Evolutionary conservation across 2,329 filamentous ascomycete species (phyloP).

Genomic region (Teratosphaeria gauchensis): DNA sequence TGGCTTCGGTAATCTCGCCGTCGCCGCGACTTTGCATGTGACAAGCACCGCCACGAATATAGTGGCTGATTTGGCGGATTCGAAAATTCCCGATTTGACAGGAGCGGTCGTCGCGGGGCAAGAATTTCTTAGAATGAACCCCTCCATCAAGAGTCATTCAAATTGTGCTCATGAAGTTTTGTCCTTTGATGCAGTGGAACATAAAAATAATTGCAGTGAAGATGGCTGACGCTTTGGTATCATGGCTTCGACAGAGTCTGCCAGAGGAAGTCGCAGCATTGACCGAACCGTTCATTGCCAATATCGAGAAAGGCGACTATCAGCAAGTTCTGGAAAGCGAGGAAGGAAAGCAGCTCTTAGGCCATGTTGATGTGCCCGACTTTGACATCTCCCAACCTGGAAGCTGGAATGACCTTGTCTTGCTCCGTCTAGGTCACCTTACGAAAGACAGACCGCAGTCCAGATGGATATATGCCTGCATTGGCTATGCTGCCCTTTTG

Average conservation of each 20-base stretch:
- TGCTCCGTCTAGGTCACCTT: conserved; percentile 31
- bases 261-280: conserved; percentile 33
- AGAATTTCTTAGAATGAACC: not conserved
- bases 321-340: conserved; percentile 28
- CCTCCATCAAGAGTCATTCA: not conserved
- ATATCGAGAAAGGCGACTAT: conserved; percentile 35
- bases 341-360: conserved; percentile 33
- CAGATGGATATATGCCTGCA: conserved; percentile 32
- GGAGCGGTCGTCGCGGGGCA: not conserved
- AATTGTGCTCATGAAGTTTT: not conserved
- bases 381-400: conserved; percentile 21
- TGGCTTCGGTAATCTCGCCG: not conserved
- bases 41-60: not conserved
- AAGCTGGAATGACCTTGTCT: conserved; percentile 38
- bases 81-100: not conserved
- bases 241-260: conserved; percentile 31
- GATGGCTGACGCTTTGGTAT: conserved; percentile 35
- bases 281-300: conserved; percentile 28
- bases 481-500: conserved; percentile 61
- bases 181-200: not conserved
- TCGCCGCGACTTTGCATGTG: not conserved
- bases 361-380: conserved; percentile 27
- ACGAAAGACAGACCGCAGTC: conserved; percentile 25
- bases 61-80: not conserved
- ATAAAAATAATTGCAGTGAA: not conserved